Evolutionary conservation across 345 rosid species (phyloP), one percentile per base, ranked within the genome.

Genomic region (Ceriops decandra): DNA sequence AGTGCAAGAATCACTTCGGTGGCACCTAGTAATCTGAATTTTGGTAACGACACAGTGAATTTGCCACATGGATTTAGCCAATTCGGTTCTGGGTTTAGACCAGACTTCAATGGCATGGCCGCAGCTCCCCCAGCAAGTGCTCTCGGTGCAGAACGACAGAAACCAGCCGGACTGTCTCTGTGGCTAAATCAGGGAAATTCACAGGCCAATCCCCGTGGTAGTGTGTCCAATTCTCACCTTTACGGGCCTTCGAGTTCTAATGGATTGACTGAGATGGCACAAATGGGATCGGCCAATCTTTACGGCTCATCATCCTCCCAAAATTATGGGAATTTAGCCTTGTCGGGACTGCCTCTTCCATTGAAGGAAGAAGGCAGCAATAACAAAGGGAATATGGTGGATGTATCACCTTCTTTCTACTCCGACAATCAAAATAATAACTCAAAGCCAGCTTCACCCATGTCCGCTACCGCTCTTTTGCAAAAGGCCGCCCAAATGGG

Each of bases 401-500:
- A 72, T 10, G 57, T 65, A 13, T 42, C 68, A 22, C 59, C 85
- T 13, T 76, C 84, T 52, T 71, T 79, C 33, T 84, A 81, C 67
- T 77, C 84, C 3, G 81, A 80, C 7, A 54, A 64, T 51, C 83
- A 80, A 67, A 79, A 71, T 71, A 76, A 82, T 52, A 76, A 76
- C 68, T 76, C 71, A 67, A 81, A 46, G n/a, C 67, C 87, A 57
- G 66, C 72, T 13, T 72, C 86, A 19, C 87, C 90, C 47, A 85
- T 90, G 93, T 93, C 96, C 0, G 97, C 98, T 17, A 93, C 98
- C 1, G 96, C 95, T 2, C 97, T 93, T 32, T 79, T 93, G 46
- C 98, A 90, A 57, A 93, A 93, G 66, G 98, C 97, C 33, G 98
- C 98, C 4, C 97, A 87, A 72, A 91, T 93, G 81, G 98, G 98